phyloP scores from a whole-genome alignment of 257 asterid species.

The Dorcoceras hygrometricum region DNA sequence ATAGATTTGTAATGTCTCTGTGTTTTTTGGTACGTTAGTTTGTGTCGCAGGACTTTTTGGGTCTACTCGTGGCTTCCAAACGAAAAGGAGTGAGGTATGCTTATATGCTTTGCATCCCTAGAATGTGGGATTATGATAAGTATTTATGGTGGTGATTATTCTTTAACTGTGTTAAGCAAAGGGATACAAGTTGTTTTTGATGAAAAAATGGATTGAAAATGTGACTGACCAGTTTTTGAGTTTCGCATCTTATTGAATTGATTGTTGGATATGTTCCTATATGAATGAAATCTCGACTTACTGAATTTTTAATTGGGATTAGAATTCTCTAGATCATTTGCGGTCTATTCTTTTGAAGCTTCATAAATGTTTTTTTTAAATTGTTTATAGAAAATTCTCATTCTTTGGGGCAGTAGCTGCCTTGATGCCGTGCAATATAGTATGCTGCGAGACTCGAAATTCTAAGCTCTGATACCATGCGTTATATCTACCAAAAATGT shows the following conservation, averaged over 20 bases:
- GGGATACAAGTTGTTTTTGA: constrained; percentile 46
- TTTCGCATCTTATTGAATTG: background rate
- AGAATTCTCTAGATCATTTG: background rate
- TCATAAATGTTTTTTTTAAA: no score
- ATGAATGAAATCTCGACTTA: no score
- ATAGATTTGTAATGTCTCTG: background rate
- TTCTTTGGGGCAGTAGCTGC: no score
- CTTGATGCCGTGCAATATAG: no score
- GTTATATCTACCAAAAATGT: background rate
- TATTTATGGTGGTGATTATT: background rate
- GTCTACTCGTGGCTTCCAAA: constrained; percentile 40
- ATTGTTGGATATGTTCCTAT: background rate
- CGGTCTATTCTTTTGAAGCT: no score
- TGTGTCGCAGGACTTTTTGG: constrained; percentile 39
- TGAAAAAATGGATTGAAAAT: constrained; percentile 33
- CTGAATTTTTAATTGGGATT: background rate
- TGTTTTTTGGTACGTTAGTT: background rate
- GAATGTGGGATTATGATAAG: no score
- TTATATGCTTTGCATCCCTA: no score
- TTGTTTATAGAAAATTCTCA: no score
- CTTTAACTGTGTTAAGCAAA: background rate
- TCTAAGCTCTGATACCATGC: no score
- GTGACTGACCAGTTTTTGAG: background rate
- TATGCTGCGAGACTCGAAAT: no score
- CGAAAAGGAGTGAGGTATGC: constrained; percentile 55